phyloP scores from a whole-genome alignment of 179 eudicot species.

The Heliamphora pulchella region DNA sequence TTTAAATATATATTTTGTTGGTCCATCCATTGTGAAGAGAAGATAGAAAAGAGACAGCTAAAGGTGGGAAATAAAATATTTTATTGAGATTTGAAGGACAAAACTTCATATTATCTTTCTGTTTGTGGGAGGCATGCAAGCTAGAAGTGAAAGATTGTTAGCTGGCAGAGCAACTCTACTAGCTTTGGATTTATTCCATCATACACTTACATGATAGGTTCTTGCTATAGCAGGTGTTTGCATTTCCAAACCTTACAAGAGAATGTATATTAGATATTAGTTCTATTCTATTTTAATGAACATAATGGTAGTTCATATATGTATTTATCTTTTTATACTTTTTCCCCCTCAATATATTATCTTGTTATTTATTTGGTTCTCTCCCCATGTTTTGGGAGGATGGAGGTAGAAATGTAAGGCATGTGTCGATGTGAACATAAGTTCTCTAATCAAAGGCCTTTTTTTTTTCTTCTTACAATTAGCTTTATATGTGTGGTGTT shows the following conservation, averaged over 20 bases:
- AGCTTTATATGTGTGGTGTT: too few species aligned
- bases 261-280: not conserved
- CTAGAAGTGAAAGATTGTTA: not conserved
- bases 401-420: too few species aligned
- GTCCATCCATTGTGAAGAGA: conserved; percentile 7
- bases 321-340: not conserved
- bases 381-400: too few species aligned
- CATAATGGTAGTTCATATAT: not conserved
- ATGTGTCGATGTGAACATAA: too few species aligned
- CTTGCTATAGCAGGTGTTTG: not conserved
- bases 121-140: not conserved
- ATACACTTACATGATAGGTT: not conserved
- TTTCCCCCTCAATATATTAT: not conserved
- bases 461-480: too few species aligned
- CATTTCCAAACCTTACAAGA: not conserved
- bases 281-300: not conserved
- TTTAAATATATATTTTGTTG: not conserved
- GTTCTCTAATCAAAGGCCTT: too few species aligned
- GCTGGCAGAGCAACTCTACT: not conserved
- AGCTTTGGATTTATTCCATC: not conserved
- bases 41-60: not conserved
- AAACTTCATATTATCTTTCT: not conserved
- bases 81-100: not conserved
- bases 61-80: not conserved
- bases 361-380: too few species aligned